Base-by-base conservation (phyloP, 2,329 filamentous ascomycete species). In the Arthrinium phaeospermum region DNA sequence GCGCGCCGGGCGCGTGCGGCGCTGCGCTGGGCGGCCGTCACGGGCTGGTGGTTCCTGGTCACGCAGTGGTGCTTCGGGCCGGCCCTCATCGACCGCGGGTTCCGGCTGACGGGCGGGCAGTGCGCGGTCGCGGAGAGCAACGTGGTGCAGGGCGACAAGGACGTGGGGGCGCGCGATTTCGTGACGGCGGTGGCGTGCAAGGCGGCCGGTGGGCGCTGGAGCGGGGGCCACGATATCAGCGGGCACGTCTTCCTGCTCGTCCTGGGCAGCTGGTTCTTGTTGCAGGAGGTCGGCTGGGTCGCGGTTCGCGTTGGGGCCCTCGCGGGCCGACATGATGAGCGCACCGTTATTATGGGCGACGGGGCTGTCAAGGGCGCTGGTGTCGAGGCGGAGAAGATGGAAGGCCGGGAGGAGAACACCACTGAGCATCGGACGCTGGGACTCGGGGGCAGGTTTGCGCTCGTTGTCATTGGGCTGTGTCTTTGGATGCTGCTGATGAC, bases 401-500 rank as follows among this genome's bases (percentile, higher is more conserved):
- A 72, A 14, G 74, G 70, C 6, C 45, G n/a, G 3, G 75, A 72
- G 10, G 72, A 76, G 30, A 71, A 75, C 49, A 80, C 78, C 13
- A 4, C 37, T 16, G 19, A 30, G 75, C 80, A 79, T 69, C 72
- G 77, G 70, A 76, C 77, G 68, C 81, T 89, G 72, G 84, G 86
- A 3, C 75, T 88, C 69, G 83, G 87, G 12, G 83, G 83, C 77
- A 85, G 90, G 86, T 84, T 92, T 75, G 89, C 91, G 74, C 83
- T 88, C 34, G 87, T 79, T 0, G 90, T 98, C 37, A 88, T 93
- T 24, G 91, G 83, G 0, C 78, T 98, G 79, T 94, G 92, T 79
- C 89, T 92, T 85, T 98, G 96, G 94, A 99, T 99, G 96, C 83
- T 99, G 80, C 87, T 98, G 74, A 99, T 99, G 96, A 99, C 96